Evolutionary conservation across 2,329 filamentous ascomycete genomes (phyloP).

Genomic region (Beauveria sp.): DNA sequence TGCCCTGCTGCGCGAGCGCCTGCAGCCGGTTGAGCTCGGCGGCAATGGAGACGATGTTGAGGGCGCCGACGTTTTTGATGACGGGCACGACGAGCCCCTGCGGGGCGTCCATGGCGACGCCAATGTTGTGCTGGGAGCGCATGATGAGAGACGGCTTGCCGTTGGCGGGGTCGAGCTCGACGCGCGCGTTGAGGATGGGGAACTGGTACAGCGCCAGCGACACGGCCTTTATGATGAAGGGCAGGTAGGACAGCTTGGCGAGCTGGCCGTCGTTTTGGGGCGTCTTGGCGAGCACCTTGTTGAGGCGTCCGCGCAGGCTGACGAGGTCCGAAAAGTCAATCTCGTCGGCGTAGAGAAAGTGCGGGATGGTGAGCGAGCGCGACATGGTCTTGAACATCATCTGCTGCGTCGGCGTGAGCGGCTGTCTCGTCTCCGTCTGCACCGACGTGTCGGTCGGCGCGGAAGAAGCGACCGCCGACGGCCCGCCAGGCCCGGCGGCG

Average conservation of each 20-base stretch:
- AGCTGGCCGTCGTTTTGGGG: conserved; percentile 42
- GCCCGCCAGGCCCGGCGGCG: conserved; percentile 21
- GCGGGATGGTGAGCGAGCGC: conserved; percentile 79
- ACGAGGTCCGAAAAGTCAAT: conserved; percentile 73
- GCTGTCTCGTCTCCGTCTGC: conserved; percentile 61
- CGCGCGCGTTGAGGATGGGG: conserved; percentile 78
- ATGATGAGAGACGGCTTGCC: conserved; percentile 68
- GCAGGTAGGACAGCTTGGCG: conserved; percentile 76
- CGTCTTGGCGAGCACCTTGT: conserved; percentile 46
- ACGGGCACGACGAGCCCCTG: conserved; percentile 85
- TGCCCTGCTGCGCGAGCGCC: conserved; percentile 63
- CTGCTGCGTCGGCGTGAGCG: conserved; percentile 70
- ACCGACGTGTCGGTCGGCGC: conserved; percentile 28
- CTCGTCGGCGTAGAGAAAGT: conserved; percentile 92
- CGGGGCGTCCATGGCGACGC: conserved; percentile 91
- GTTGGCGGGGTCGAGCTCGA: conserved; percentile 50
- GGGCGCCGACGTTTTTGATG: conserved; percentile 70
- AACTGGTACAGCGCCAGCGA: conserved; percentile 76
- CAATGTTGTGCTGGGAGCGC: conserved; percentile 86
- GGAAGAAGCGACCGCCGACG: conserved; percentile 19
- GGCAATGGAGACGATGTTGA: conserved; percentile 72
- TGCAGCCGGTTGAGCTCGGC: conserved; percentile 69
- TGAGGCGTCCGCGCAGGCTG: conserved; percentile 65
- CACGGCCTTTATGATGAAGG: conserved; percentile 93
- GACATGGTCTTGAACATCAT: conserved; percentile 99